Evolutionary conservation across 345 rosid species (phyloP).

Genomic region (Nephelium lappaceum): DNA sequence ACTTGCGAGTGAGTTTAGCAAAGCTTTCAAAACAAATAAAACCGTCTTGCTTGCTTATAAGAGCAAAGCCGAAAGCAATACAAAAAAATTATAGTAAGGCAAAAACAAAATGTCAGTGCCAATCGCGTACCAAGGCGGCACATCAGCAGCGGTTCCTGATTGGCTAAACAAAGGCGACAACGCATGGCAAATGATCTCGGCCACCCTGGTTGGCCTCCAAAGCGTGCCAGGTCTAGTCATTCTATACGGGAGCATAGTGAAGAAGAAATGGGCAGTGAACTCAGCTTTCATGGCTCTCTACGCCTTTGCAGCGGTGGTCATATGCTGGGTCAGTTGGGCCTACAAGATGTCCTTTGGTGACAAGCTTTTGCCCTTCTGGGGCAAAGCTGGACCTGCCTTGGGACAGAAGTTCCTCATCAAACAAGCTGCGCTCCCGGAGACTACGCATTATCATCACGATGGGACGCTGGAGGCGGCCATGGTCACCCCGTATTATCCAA

Average conservation of each 20-base stretch:
- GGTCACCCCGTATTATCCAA: constrained; percentile 38
- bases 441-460: constrained; percentile 24
- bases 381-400: constrained; percentile 52
- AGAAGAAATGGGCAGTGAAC: constrained; percentile 52
- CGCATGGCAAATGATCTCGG: constrained; percentile 54
- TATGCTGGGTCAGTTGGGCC: constrained; percentile 53
- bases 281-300: constrained; percentile 60
- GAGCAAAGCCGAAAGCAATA: no score
- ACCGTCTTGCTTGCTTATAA: no score
- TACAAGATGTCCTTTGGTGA: constrained; percentile 56
- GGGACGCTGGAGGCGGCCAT: constrained; percentile 26
- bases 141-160: constrained; percentile 35
- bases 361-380: constrained; percentile 53
- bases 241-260: constrained; percentile 53
- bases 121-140: constrained; percentile 36
- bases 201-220: constrained; percentile 51
- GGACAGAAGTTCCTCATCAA: constrained; percentile 47
- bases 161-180: constrained; percentile 60
- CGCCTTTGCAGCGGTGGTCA: constrained; percentile 47
- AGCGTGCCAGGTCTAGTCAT: constrained; percentile 52
- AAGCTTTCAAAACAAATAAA: no score
- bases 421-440: constrained; percentile 35
- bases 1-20: no score
- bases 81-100: no score
- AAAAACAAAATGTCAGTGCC: constrained; percentile 23